Evolutionary conservation across 2,329 filamentous ascomycete species (phyloP), one percentile per base, ranked within the genome.

Genomic region (Botrytis fabae): DNA sequence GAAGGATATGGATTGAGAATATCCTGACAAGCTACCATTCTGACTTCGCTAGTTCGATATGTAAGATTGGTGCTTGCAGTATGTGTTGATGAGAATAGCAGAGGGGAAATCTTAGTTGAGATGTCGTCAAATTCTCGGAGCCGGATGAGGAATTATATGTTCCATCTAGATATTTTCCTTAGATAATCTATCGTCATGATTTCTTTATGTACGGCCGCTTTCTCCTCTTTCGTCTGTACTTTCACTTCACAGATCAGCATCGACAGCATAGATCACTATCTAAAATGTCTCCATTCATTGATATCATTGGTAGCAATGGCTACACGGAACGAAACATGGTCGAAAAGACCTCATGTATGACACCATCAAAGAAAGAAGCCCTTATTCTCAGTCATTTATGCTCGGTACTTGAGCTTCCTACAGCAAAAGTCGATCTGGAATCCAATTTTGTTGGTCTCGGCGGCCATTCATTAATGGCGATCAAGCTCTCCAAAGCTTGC

Each of bases 401-500:
- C 20, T 51, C 57, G n/a, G 66, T 71, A 40, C 42, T 65, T 0
- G 68, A 61, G 46, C 51, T 73, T 57, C 25, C 28, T 1, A 54
- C 60, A 16, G 5, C 42, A 3, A 28, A 70, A 60, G 16, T 73
- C 25, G 35, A 38, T 18, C 8, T 59, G 22, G 8, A 51, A 8
- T 51, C 71, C 22, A 73, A 81, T 69, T 86, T 86, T 78, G 84
- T 86, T 66, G 80, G 81, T n/a, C 78, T 86, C 1, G 85, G 85
- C 38, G 85, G 85, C 25, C 83, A 86, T 71, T 86, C 84, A 0
- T 80, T 86, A 7, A 76, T 80, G 6, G 85, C 84, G 0, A 85
- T 86, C 83, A 80, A 80, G 57, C 79, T 86, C 2, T 83, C 83
- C 0, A 82, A 83, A 8, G 80, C 80, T 22, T 81, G 81, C 35